These are phyloP conservation scores for Sarocladium brachiariae DNA, from an alignment of 2,329 filamentous ascomycete species.

Conservation along the genomic window DNA sequence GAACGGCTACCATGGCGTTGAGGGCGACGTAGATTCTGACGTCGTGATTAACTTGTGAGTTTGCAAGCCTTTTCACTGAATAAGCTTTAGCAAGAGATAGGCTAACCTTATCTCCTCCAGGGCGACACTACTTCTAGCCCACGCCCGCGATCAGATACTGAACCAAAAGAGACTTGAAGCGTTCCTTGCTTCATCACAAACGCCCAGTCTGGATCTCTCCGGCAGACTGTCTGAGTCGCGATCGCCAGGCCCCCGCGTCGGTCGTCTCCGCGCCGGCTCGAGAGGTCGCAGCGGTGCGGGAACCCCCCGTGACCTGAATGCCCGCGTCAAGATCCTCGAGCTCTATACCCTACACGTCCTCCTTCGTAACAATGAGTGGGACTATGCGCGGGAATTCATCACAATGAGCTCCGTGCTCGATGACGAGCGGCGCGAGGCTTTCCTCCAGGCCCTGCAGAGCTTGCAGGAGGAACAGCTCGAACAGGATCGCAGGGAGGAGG, in stretches of 20 bases:
- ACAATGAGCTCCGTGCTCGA: slow-evolving; percentile 79
- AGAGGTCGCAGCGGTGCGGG: slow-evolving; percentile 59
- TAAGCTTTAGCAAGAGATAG: too few relatives aligned
- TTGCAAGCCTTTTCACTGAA: too few relatives aligned
- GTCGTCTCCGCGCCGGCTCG: slow-evolving; percentile 38
- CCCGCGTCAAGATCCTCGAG: slow-evolving; percentile 86
- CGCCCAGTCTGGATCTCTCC: slow-evolving; percentile 66
- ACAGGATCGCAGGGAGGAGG: slow-evolving; percentile 58
- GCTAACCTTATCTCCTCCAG: slow-evolving; percentile 36
- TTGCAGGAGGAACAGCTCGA: slow-evolving; percentile 77
- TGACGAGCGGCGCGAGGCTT: slow-evolving; percentile 84
- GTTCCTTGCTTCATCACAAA: slow-evolving; percentile 72
- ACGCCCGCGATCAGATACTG: slow-evolving; percentile 72
- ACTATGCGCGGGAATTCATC: slow-evolving; percentile 90
- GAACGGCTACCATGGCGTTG: slow-evolving; percentile 79
- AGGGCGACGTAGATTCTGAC: slow-evolving; percentile 88
- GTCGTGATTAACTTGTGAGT: slow-evolving; percentile 82
- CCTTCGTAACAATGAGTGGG: slow-evolving; percentile 91
- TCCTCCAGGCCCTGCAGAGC: slow-evolving; percentile 76
- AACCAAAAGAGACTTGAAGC: slow-evolving; percentile 86
- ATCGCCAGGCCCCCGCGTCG: slow-evolving; percentile 27
- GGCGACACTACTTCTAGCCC: slow-evolving; percentile 83
- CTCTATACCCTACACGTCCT: slow-evolving; percentile 92
- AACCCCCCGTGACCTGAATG: slow-evolving; percentile 76
- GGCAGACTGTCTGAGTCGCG: slow-evolving; percentile 50